phyloP scores from a whole-genome alignment of 257 asterid genomes.

The Solanum chilense region DNA sequence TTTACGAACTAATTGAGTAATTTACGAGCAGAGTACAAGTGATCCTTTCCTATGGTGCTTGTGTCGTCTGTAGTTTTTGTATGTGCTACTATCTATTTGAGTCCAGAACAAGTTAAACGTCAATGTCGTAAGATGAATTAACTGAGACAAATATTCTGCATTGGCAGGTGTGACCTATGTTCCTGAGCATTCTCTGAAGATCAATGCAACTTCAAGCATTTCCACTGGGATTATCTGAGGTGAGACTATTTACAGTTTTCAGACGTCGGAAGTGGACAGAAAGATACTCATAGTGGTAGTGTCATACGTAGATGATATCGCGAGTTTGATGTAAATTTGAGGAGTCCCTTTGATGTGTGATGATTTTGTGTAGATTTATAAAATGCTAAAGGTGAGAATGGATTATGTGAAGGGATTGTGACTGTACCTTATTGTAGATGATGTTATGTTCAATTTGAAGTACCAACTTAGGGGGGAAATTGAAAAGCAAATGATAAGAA shows the following conservation, averaged over 20 bases:
- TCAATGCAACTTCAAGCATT: constrained; percentile 83
- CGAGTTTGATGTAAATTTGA: neutral
- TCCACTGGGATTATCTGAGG: constrained; percentile 54
- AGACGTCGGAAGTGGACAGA: neutral
- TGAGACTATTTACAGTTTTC: neutral
- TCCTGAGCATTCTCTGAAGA: constrained; percentile 91
- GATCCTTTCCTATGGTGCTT: neutral
- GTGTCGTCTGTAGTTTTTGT: neutral
- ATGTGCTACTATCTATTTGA: neutral
- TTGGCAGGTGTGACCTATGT: constrained; percentile 60
- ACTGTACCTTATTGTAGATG: neutral
- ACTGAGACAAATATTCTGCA: neutral
- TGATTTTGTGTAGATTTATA: neutral
- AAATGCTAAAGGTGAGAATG: neutral
- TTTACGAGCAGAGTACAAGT: neutral
- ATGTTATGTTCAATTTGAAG: constrained; percentile 1
- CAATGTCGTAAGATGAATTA: neutral
- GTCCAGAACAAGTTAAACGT: neutral
- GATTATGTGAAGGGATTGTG: neutral
- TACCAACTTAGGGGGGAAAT: neutral
- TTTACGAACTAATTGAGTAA: neutral
- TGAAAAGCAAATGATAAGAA: neutral
- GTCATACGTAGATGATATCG: neutral
- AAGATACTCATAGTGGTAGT: neutral
- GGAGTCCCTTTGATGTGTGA: neutral